Percentiles rank a stretch among this genome's conserved stretches.
phyloP scores from a whole-genome alignment of 768 basidiomycete species.

The Vararia minispora region DNA sequence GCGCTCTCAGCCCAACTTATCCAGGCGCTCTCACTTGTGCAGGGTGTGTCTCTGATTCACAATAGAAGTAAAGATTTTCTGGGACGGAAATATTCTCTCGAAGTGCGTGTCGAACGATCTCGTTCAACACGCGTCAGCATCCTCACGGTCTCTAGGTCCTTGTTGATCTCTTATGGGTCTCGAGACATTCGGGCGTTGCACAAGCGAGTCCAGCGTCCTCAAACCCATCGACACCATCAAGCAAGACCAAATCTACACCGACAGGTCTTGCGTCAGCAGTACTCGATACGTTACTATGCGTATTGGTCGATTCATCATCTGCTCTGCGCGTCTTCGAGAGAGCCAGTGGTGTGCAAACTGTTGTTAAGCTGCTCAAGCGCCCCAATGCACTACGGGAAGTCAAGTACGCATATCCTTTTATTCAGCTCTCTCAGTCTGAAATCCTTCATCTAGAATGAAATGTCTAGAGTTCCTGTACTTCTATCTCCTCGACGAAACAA shows the following conservation, averaged over 20 bases:
- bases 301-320: slow-evolving; percentile 75
- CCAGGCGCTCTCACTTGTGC: slow-evolving; percentile 56
- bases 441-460: slow-evolving; percentile 60
- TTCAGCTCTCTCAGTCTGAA: background rate
- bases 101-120: slow-evolving; percentile 36
- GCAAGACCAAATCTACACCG: slow-evolving; percentile 1
- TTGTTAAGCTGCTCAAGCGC: slow-evolving; percentile 83
- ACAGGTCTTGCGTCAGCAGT: slow-evolving; percentile 35
- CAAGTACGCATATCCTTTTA: slow-evolving; percentile 37
- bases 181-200: slow-evolving; percentile 44
- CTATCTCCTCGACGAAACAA: slow-evolving; percentile 80
- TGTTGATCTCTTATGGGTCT: slow-evolving; percentile 57
- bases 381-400: slow-evolving; percentile 82
- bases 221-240: slow-evolving; percentile 18
- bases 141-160: slow-evolving; percentile 59
- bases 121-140: too few relatives aligned
- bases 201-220: slow-evolving; percentile 10
- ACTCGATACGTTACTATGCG: slow-evolving; percentile 76
- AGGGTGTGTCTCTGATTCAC: slow-evolving; percentile 69
- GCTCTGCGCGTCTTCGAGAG: slow-evolving; percentile 75
- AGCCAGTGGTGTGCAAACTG: slow-evolving; percentile 61
- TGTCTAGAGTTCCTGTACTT: slow-evolving; percentile 93
- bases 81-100: slow-evolving; percentile 53
- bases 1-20: slow-evolving; percentile 40
- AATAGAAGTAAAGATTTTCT: slow-evolving; percentile 55